Base-by-base conservation (phyloP, 108 stramenopile genomes). In the Discostella pseudostelligera region DNA sequence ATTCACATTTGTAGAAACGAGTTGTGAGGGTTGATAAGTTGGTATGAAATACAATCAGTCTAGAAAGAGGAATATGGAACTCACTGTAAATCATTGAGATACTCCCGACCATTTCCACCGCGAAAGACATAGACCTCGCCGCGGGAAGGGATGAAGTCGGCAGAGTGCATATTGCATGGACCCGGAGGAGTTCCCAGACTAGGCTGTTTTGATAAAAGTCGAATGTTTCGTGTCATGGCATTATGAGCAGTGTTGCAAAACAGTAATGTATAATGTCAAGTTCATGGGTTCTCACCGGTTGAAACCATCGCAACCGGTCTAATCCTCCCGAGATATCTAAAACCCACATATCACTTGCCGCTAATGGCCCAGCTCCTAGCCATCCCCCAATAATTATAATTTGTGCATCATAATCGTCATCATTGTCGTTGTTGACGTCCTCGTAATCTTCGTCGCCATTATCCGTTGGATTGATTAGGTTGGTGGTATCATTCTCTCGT, bases 91-190 rank as follows among this genome's bases (percentile, higher is more conserved):
- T 74, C 72, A 24, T 65, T 72, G 24, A 72, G 57, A 59, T 74
- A 74, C 24, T 74, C 73, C 3, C 73, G 49, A 10, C 96, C 96
- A 62, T 96, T 92, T 2, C 96, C 93, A 17, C 96, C 94, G 8
- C 96, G 81, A 61, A 97, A 97, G 7, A 97, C 94, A 59, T 87
- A 93, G 14, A 96, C 84, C 60, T 91, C 85, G 8, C 72, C 58
- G 28, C 59, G 58, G 28, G 70, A 28, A 5, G 84, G 72, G 3
- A 96, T 80, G 47, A 70, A 97, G 63, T 97, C 96, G 0, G 93
- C 92, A 0, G 88, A 89, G 77, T 97, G 96, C 96, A 97, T 97
- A 68, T 97, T 97, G 79, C 96, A 97, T 0, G 95, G 93, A 17
- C 96, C 96, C 10, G 95, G 95, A 1, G 95, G 83, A 14, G 83